Conservation (phyloP, 257 asterid genomes). For the Salvia hispanica region DNA sequence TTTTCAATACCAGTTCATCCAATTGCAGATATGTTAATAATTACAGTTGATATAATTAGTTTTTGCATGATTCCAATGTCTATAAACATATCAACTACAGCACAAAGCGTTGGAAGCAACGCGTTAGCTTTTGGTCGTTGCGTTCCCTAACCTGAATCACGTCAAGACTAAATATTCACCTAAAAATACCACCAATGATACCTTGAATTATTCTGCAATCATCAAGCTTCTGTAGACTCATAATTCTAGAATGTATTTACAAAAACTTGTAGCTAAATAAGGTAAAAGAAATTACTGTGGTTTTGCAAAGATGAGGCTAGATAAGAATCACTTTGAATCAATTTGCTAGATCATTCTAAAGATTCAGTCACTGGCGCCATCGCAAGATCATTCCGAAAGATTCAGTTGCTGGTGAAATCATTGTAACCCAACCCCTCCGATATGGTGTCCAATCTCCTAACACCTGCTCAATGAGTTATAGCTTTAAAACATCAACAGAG, state of each 20-base stretch:
- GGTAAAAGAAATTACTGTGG: not conserved
- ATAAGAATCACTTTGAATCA: too few species aligned
- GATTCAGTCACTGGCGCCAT: too few species aligned
- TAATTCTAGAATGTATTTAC: constrained; percentile 32
- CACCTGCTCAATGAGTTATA: constrained; percentile 44
- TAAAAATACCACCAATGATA: constrained; percentile 20
- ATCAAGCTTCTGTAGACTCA: constrained; percentile 16
- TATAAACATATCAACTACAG: not conserved
- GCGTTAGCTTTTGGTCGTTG: not conserved
- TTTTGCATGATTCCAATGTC: constrained; percentile 5
- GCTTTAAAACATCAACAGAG: constrained; percentile 7
- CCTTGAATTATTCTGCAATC: constrained; percentile 31
- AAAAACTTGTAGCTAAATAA: constrained; percentile 16
- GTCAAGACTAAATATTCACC: constrained; percentile 23
- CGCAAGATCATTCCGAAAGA: not conserved
- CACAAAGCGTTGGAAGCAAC: not conserved
- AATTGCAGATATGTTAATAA: constrained; percentile 10
- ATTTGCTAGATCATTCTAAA: too few species aligned
- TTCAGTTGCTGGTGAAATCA: constrained; percentile 55
- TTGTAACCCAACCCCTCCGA: constrained; percentile 59
- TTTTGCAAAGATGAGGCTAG: not conserved
- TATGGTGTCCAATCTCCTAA: constrained; percentile 53
- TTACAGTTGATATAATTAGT: constrained; percentile 30
- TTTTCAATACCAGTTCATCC: not conserved
- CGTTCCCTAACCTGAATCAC: not conserved